Evolutionary conservation across 805 yeast genomes (phyloP).

Genomic region (Teunomyces kruisii): DNA sequence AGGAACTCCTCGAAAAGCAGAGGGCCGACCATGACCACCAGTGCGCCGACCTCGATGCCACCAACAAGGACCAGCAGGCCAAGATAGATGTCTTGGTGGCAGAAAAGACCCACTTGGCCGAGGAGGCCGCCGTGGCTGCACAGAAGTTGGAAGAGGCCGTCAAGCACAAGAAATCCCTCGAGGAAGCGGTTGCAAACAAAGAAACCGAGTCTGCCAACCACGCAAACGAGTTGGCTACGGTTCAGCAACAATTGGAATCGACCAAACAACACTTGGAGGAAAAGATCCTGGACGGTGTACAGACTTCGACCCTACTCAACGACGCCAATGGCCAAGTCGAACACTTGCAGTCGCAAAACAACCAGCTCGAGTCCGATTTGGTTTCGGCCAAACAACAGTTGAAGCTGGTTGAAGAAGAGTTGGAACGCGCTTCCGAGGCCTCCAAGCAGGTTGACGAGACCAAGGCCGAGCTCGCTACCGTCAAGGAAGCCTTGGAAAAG

Average conservation of each 20-base stretch:
- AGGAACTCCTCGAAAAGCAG: not conserved
- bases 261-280: not conserved
- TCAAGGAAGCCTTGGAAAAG: not conserved
- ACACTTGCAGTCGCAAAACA: not conserved
- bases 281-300: not conserved
- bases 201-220: constrained; percentile 4
- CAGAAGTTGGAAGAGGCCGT: not conserved
- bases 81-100: not conserved
- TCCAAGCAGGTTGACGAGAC: constrained; percentile 4
- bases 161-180: not conserved
- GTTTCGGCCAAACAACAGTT: not conserved
- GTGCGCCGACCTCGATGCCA: not conserved
- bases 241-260: not conserved
- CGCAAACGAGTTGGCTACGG: constrained; percentile 4
- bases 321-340: not conserved
- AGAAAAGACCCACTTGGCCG: not conserved
- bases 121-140: not conserved
- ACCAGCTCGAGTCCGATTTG: not conserved
- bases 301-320: not conserved
- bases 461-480: not conserved
- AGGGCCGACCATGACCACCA: not conserved
- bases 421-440: not conserved
- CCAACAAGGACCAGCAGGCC: not conserved
- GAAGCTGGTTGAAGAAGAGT: not conserved
- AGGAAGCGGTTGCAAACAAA: not conserved